Conservation (phyloP, 345 rosid genomes). For the Garcia nutans region DNA sequence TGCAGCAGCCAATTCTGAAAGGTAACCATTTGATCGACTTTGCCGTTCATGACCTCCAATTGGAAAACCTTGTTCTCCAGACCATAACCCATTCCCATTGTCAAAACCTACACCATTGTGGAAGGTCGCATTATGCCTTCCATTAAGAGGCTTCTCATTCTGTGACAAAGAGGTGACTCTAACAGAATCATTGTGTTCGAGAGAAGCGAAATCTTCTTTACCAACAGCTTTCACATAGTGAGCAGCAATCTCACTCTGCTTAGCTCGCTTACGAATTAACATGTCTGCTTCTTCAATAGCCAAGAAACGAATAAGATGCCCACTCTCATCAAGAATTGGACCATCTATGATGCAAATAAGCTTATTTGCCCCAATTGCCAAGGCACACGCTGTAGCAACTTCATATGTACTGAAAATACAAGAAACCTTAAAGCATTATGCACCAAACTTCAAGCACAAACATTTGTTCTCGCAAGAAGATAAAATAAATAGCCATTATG, state of each 20-base stretch:
- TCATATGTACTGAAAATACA: conserved; percentile 74
- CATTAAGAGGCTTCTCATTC: conserved; percentile 43
- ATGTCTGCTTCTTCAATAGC: conserved; percentile 89
- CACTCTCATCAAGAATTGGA: conserved; percentile 81
- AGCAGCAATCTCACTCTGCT: conserved; percentile 92
- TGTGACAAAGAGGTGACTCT: conserved; percentile 37
- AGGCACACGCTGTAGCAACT: conserved; percentile 98
- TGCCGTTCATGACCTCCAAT: conserved; percentile 87
- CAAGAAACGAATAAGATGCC: conserved; percentile 80
- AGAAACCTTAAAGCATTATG: conserved; percentile 18
- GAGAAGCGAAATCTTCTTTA: conserved; percentile 40
- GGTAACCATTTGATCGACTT: conserved; percentile 72
- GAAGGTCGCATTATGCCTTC: conserved; percentile 47
- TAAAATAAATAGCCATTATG: not conserved
- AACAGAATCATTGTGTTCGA: conserved; percentile 44
- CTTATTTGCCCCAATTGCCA: conserved; percentile 92
- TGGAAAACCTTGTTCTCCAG: conserved; percentile 94
- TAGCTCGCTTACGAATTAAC: conserved; percentile 72
- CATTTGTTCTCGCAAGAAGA: not conserved
- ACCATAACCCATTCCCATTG: conserved; percentile 76
- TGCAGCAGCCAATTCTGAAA: conserved; percentile 93
- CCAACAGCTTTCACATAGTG: conserved; percentile 84
- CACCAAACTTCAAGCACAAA: not conserved
- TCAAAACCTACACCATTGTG: conserved; percentile 89
- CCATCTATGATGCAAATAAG: conserved; percentile 91